phyloP scores from a whole-genome alignment of 163 green algal species.

The Volvox carteri region DNA sequence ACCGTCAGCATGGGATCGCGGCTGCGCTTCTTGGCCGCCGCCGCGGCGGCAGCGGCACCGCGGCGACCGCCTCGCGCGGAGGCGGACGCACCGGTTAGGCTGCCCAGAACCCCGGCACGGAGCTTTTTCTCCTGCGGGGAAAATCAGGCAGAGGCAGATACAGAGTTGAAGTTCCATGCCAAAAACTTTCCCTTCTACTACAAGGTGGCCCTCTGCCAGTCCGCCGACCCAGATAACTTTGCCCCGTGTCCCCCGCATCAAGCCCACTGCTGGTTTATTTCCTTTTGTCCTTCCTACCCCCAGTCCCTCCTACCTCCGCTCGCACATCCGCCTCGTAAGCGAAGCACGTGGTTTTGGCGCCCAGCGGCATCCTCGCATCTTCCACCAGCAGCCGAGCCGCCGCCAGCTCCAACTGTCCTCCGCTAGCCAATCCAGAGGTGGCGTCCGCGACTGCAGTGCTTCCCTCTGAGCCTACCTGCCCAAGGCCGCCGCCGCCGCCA shows the following conservation, averaged over 20 bases:
- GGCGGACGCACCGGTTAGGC: background rate
- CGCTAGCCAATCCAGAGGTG: background rate
- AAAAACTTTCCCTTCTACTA: too few relatives aligned
- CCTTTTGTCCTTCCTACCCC: too few relatives aligned
- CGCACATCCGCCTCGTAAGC: constrained; percentile 49
- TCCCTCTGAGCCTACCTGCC: background rate
- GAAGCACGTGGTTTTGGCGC: constrained; percentile 50
- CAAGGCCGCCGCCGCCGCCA: background rate
- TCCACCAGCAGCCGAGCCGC: constrained; percentile 48
- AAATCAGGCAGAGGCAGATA: too few relatives aligned
- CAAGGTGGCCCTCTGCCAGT: too few relatives aligned
- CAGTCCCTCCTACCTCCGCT: constrained; percentile 41
- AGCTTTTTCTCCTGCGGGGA: constrained; percentile 42
- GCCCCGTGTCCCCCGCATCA: too few relatives aligned
- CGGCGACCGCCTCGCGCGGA: background rate
- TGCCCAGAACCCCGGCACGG: background rate
- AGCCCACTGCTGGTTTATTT: too few relatives aligned
- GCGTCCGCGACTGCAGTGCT: background rate
- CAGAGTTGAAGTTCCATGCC: too few relatives aligned
- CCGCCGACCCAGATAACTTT: too few relatives aligned
- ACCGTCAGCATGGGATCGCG: constrained; percentile 52
- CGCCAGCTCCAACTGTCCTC: constrained; percentile 39
- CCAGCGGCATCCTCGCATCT: constrained; percentile 44
- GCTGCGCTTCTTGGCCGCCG: constrained; percentile 5
- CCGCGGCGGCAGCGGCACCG: background rate